Conservation (phyloP, 2,329 filamentous ascomycete species). For the Penicillium italicum region DNA sequence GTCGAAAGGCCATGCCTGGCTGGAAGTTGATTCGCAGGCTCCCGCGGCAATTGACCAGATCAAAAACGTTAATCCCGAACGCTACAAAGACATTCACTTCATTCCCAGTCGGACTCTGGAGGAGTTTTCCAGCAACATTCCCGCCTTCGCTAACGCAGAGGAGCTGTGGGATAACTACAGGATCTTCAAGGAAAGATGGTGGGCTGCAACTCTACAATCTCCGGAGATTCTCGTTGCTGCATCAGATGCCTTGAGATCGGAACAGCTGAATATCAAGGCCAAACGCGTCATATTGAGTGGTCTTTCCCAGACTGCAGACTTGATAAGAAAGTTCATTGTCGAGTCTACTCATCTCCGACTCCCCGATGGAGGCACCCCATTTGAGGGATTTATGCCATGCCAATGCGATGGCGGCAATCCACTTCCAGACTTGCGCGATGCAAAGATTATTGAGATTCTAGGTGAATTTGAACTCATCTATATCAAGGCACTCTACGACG, state of each 20-base stretch:
- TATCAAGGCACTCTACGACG: background rate
- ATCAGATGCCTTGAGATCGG: background rate
- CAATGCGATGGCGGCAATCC: background rate
- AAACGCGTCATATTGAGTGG: background rate
- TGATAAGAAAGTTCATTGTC: conserved; percentile 2
- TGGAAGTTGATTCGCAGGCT: conserved; percentile 4
- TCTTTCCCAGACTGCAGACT: background rate
- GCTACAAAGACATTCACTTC: conserved; percentile 1
- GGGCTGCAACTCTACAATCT: background rate
- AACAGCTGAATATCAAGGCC: background rate
- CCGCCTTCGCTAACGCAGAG: background rate
- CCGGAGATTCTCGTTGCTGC: background rate
- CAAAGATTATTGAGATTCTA: background rate
- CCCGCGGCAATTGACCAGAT: conserved; percentile 1
- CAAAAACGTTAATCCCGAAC: background rate
- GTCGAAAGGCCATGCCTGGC: background rate
- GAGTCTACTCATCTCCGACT: background rate
- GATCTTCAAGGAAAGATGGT: background rate
- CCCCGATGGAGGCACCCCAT: background rate
- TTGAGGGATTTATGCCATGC: conserved; percentile 4
- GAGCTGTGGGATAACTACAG: background rate
- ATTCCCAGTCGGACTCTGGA: background rate
- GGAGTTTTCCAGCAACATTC: background rate
- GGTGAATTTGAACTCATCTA: background rate
- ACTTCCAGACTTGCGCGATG: background rate